Conservation (phyloP, 225 moss, liverwort and hornwort genomes). For the Pseudisothecium myosuroides region DNA sequence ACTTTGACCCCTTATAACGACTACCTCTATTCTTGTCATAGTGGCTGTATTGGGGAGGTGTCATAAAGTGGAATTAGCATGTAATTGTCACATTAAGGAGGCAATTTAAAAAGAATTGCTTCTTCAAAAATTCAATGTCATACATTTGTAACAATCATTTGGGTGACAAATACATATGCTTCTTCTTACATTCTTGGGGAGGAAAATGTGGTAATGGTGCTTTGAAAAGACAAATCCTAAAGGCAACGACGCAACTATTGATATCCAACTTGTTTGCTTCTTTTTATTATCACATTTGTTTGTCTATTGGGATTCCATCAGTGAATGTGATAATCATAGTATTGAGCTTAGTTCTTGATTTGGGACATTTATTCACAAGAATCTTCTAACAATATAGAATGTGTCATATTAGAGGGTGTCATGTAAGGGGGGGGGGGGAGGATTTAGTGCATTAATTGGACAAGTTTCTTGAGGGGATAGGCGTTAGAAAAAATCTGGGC, state of each 20-base stretch:
- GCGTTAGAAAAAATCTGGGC: too few relatives aligned
- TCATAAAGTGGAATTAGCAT: neutral
- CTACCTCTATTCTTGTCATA: neutral
- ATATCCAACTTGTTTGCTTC: too few relatives aligned
- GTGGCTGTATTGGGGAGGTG: neutral
- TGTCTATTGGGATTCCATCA: too few relatives aligned
- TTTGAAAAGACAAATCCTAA: neutral
- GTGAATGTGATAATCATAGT: too few relatives aligned
- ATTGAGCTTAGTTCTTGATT: too few relatives aligned
- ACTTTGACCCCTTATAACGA: neutral
- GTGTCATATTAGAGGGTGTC: too few relatives aligned
- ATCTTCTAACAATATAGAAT: too few relatives aligned
- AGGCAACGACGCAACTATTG: too few relatives aligned
- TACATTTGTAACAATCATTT: neutral
- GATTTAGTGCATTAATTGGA: neutral
- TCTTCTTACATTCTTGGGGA: too few relatives aligned
- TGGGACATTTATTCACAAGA: too few relatives aligned
- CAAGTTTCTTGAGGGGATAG: neutral
- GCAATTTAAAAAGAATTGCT: neutral
- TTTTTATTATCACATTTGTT: too few relatives aligned
- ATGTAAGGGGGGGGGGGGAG: too few relatives aligned
- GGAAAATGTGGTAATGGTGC: neutral
- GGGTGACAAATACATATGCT: fast-evolving
- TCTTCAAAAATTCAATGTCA: neutral
- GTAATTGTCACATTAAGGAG: neutral